Conservation (phyloP, 129 eudicot species). For the Arctium lappa region DNA sequence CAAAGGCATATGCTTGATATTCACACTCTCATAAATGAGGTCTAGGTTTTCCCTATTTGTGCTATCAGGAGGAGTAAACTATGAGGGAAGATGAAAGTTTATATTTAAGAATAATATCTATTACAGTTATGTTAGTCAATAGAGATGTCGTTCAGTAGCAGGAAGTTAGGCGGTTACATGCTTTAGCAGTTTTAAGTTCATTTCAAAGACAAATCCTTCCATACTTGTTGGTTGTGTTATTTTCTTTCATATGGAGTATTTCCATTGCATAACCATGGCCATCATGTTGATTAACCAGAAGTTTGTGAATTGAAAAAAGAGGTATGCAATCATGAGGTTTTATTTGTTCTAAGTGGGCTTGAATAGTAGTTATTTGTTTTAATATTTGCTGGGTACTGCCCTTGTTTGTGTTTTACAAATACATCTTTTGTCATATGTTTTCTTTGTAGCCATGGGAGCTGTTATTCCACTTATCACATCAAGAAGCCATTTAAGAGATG, state of each 20-base stretch:
- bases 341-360: not conserved
- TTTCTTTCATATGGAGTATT: not conserved
- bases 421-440: not conserved
- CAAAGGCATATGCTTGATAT: slow-evolving; percentile 7
- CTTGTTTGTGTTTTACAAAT: not conserved
- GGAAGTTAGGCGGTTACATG: not conserved
- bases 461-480: not conserved
- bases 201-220: not conserved
- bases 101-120: not conserved
- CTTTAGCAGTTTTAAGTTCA: not conserved
- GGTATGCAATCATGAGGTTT: not conserved
- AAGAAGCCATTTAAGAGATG: not conserved
- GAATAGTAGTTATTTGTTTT: slow-evolving; percentile 2
- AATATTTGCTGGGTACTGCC: not conserved
- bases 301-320: not conserved
- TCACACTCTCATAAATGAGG: not conserved
- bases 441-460: not conserved
- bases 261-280: not conserved
- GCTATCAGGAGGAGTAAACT: not conserved
- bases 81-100: not conserved
- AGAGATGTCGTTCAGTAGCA: not conserved
- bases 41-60: not conserved
- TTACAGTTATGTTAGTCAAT: not conserved
- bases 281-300: not conserved
- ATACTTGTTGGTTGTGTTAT: not conserved